phyloP scores from a whole-genome alignment of 1,139 yeast genomes.

The Nakaseomyces bracarensis region DNA sequence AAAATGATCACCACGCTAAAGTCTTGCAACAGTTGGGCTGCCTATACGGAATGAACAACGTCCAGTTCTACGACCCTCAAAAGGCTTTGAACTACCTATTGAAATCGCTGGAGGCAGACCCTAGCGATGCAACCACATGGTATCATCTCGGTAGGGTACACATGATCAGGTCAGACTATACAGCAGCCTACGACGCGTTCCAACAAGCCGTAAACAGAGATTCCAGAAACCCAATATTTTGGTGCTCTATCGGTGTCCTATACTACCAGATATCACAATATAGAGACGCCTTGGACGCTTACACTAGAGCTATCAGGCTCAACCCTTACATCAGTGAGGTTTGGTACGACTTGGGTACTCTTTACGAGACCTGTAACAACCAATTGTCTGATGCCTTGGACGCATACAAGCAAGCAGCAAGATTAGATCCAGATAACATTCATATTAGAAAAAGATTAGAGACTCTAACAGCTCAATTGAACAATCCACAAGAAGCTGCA shows the following conservation, averaged over 20 bases:
- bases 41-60: slow-evolving; percentile 76
- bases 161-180: slow-evolving; percentile 91
- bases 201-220: slow-evolving; percentile 98
- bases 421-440: slow-evolving; percentile 88
- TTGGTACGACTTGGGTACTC: slow-evolving; percentile 96
- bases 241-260: slow-evolving; percentile 97
- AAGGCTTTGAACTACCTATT: slow-evolving; percentile 73
- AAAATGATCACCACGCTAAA: slow-evolving; percentile 89
- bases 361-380: slow-evolving; percentile 94
- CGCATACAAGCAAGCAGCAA: slow-evolving; percentile 93
- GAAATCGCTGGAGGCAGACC: slow-evolving; percentile 82
- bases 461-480: slow-evolving; percentile 52
- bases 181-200: slow-evolving; percentile 95
- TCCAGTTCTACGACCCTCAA: slow-evolving; percentile 62
- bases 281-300: slow-evolving; percentile 94
- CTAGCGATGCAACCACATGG: slow-evolving; percentile 93
- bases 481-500: slow-evolving; percentile 22
- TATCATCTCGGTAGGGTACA: slow-evolving; percentile 92
- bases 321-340: slow-evolving; percentile 95
- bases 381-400: slow-evolving; percentile 92
- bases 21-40: slow-evolving; percentile 95
- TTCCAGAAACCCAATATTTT: slow-evolving; percentile 92
- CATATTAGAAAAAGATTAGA: slow-evolving; percentile 90
- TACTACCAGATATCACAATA: slow-evolving; percentile 94
- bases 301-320: slow-evolving; percentile 88